These are phyloP conservation scores for Clarkia xantiana DNA, from an alignment of 345 rosid species.

Conservation along the genomic window DNA sequence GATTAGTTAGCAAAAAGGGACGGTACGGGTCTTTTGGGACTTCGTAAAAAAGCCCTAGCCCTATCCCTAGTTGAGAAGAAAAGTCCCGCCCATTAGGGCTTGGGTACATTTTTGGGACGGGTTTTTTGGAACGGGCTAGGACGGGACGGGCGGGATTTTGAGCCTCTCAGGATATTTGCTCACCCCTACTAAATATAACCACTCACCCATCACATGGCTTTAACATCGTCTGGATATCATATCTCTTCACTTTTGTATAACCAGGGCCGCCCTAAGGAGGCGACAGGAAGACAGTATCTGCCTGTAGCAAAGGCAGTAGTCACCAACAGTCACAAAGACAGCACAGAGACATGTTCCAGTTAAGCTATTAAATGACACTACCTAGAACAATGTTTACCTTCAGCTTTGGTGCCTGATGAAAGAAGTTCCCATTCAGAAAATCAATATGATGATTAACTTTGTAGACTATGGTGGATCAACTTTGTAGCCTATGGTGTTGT, in stretches of 20 bases:
- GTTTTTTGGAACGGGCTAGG: too few relatives aligned
- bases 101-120: too few relatives aligned
- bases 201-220: conserved; percentile 78
- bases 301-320: conserved; percentile 25
- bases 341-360: background rate
- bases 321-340: background rate
- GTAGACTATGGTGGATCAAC: conserved; percentile 47
- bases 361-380: background rate
- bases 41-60: too few relatives aligned
- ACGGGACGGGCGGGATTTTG: too few relatives aligned
- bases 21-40: too few relatives aligned
- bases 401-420: conserved; percentile 48
- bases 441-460: conserved; percentile 67
- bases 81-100: too few relatives aligned
- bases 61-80: too few relatives aligned
- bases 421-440: conserved; percentile 66
- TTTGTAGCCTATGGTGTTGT: too few relatives aligned
- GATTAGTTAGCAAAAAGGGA: too few relatives aligned
- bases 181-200: too few relatives aligned
- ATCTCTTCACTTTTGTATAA: conserved; percentile 46
- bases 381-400: conserved; percentile 29
- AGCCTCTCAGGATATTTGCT: too few relatives aligned
- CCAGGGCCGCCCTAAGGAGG: conserved; percentile 99
- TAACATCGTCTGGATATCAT: conserved; percentile 70
- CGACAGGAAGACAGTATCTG: conserved; percentile 67